phyloP scores from a whole-genome alignment of 2,329 filamentous ascomycete species.

The Phialemonium atrogriseum region DNA sequence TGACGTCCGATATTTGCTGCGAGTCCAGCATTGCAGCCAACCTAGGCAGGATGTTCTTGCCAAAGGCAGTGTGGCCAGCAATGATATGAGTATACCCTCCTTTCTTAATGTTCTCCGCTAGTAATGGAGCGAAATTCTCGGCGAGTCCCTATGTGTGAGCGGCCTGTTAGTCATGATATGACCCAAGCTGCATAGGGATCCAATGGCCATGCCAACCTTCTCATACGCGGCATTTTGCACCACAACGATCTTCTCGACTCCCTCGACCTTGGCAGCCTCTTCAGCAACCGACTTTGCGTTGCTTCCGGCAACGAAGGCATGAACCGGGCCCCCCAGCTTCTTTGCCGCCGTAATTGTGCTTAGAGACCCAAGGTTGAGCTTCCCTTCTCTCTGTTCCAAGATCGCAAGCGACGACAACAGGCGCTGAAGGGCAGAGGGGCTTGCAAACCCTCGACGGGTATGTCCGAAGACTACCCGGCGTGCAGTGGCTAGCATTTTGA shows the following conservation, averaged over 20 bases:
- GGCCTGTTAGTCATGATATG: too few relatives aligned
- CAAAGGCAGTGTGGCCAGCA: constrained; percentile 87
- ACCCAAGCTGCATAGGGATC: too few relatives aligned
- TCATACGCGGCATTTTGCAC: constrained; percentile 89
- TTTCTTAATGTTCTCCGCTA: constrained; percentile 95
- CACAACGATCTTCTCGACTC: constrained; percentile 82
- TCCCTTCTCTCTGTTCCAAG: constrained; percentile 85
- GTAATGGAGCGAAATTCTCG: constrained; percentile 87
- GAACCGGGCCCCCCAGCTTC: constrained; percentile 77
- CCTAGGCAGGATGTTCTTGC: constrained; percentile 87
- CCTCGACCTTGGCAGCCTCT: constrained; percentile 80
- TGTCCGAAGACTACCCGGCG: constrained; percentile 24
- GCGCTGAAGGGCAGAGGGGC: constrained; percentile 50
- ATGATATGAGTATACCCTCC: constrained; percentile 89
- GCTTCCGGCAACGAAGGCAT: constrained; percentile 78
- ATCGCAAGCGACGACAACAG: constrained; percentile 83
- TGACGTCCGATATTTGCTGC: constrained; percentile 92
- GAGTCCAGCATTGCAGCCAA: constrained; percentile 86
- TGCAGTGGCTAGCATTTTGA: constrained; percentile 15
- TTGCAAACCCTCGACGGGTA: constrained; percentile 12
- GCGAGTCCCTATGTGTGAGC: constrained; percentile 71
- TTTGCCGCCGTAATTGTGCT: constrained; percentile 79
- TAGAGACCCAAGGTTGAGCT: constrained; percentile 74
- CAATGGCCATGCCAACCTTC: too few relatives aligned
- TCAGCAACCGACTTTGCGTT: constrained; percentile 69